Percentiles rank a stretch among this genome's conserved stretches.
Conservation (phyloP, 2,329 filamentous ascomycete genomes). For the Parascedosporium putredinis region DNA sequence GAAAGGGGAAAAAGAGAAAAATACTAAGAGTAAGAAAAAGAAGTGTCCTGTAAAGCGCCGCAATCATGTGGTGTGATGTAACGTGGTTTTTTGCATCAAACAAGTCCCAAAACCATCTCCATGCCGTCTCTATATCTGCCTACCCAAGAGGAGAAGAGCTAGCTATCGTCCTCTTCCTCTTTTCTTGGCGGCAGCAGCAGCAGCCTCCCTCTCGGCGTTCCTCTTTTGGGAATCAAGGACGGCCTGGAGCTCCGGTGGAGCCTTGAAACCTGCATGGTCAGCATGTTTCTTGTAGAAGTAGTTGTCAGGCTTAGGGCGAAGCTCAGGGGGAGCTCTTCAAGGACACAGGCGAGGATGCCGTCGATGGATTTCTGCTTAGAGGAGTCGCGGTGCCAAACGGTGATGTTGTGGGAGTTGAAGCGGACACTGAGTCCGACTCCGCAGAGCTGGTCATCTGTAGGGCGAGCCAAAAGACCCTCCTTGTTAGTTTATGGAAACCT, state of each 20-base stretch:
- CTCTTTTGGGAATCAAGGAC: conserved; percentile 46
- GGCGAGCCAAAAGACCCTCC: background rate
- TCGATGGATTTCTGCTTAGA: conserved; percentile 71
- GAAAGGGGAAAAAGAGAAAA: background rate
- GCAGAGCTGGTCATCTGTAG: conserved; percentile 70
- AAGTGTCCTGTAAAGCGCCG: background rate
- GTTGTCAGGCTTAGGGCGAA: conserved; percentile 59
- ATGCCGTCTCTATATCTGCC: background rate
- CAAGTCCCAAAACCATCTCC: background rate
- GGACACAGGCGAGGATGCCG: conserved; percentile 59
- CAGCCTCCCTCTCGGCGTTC: conserved; percentile 16
- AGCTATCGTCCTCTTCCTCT: background rate
- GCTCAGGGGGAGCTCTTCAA: conserved; percentile 63
- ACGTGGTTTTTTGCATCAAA: background rate
- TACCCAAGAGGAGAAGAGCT: background rate
- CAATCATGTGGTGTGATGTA: background rate
- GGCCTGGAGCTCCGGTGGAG: conserved; percentile 46
- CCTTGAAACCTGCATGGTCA: conserved; percentile 75
- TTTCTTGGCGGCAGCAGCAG: conserved; percentile 12
- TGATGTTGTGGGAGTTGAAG: conserved; percentile 81
- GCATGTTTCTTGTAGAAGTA: conserved; percentile 86
- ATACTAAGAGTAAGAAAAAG: background rate
- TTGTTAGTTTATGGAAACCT: background rate
- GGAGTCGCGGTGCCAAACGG: conserved; percentile 86
- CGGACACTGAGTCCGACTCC: conserved; percentile 80